Evolutionary conservation across 2,329 filamentous ascomycete genomes (phyloP).

Genomic region (Neonectria faginata): DNA sequence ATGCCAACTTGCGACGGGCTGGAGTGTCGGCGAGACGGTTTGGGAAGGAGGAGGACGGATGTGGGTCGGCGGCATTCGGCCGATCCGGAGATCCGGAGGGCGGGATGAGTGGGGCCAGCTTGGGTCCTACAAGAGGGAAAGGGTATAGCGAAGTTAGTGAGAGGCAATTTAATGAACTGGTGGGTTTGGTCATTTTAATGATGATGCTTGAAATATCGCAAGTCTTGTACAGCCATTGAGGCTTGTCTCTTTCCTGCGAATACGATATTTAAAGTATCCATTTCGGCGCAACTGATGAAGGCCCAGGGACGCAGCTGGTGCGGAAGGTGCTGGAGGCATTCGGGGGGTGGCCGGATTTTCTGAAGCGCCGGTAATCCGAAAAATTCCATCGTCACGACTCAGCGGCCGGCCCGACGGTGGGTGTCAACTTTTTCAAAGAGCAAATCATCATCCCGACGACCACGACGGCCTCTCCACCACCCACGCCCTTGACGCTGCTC

Average conservation of each 20-base stretch:
- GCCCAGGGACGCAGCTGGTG: too few relatives aligned
- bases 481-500: constrained; percentile 14
- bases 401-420: constrained; percentile 27
- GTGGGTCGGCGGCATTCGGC: constrained; percentile 30
- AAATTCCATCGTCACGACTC: constrained; percentile 25
- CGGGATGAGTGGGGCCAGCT: neutral
- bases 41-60: constrained; percentile 28
- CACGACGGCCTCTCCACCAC: constrained; percentile 25
- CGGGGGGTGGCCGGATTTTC: constrained; percentile 24
- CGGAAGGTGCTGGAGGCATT: constrained; percentile 26
- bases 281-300: neutral
- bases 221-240: neutral
- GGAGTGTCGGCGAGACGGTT: constrained; percentile 37
- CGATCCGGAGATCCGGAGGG: constrained; percentile 19
- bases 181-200: neutral
- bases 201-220: neutral
- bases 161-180: neutral
- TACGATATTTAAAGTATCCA: neutral
- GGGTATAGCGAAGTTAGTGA: neutral
- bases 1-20: neutral
- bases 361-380: constrained; percentile 30
- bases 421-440: constrained; percentile 35
- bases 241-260: neutral
- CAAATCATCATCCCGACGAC: constrained; percentile 22
- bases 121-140: neutral